Evolutionary conservation across 805 yeast genomes (phyloP), one percentile per base, ranked within the genome.

Genomic region (Wickerhamiella allomyrinae): DNA sequence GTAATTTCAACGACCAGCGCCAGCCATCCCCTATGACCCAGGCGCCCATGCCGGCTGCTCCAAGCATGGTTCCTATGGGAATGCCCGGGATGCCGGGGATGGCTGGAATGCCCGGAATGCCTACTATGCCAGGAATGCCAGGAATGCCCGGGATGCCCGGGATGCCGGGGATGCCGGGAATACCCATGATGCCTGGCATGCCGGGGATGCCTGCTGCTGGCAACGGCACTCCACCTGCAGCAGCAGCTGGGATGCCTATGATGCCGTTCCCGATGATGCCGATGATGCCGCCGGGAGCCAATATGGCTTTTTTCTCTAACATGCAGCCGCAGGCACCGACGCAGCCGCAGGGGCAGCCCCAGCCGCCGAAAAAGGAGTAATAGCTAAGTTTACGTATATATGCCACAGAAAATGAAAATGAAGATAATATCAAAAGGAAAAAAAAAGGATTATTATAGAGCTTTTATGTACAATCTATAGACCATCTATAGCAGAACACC

Each of bases 261-360:
- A 42, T 45, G 41, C 47, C 49, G 5, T 29, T 42, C 43, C 47
- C 46, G 7, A 45, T 34, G 38, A 50, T 64, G 34, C 59, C 63
- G 34, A 58, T 61, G 56, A 59, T 46, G 48, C 49, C 52, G 9
- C 48, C 41, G 10, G 46, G 42, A 2, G 39, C 35, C 8, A 49
- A 50, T 35, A 50, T 50, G 53, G 46, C 46, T 37, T 29, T 49
- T 27, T 47, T 50, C 20, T 43, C 48, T 10, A 50, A 50, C 36
- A 49, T 50, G 57, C 55, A 45, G 42, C 50, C 34, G 46, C 52
- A 42, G 35, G 49, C 40, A 41, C 48, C 44, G 37, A 34, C 25
- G 46, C 48, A 42, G 40, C 40, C 22, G 20, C 39, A 21, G 34
- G 39, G 42, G 41, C 40, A 40, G 27, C 23, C 31, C 36, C 41